Evolutionary conservation across 2,329 filamentous ascomycete genomes (phyloP).

Genomic region (Aspergillus latus): DNA sequence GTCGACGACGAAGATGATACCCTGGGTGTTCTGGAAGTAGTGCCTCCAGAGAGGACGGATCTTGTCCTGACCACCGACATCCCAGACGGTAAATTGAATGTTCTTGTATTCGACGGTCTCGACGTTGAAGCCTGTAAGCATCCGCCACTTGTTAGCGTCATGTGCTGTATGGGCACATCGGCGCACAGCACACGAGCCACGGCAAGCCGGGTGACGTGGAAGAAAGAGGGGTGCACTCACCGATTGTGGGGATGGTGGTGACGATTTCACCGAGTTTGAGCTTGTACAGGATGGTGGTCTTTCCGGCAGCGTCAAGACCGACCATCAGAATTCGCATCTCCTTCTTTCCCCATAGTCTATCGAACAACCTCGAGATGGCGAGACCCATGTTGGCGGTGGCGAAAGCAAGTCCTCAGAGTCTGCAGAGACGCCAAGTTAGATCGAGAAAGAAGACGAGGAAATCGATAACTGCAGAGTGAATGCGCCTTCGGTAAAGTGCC

Average conservation of each 20-base stretch:
- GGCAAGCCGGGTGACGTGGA: conserved; percentile 2
- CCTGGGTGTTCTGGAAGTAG: conserved; percentile 99
- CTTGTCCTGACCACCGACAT: conserved; percentile 99
- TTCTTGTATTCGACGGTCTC: conserved; percentile 99
- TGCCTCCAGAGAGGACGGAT: conserved; percentile 99
- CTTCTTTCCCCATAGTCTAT: conserved; percentile 98
- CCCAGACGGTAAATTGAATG: conserved; percentile 99
- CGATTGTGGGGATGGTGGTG: conserved; percentile 98
- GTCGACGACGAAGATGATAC: conserved; percentile 99
- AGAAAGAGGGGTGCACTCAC: conserved; percentile 53
- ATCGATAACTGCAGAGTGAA: not conserved
- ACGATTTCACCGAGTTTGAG: conserved; percentile 98
- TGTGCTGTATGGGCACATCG: not conserved
- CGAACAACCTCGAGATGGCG: conserved; percentile 93
- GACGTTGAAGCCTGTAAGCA: conserved; percentile 86
- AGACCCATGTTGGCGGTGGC: conserved; percentile 80
- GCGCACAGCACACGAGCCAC: not conserved
- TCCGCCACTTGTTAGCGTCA: conserved; percentile 15
- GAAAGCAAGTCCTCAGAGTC: conserved; percentile 25
- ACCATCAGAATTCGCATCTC: conserved; percentile 99
- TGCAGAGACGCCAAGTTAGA: conserved; percentile 23
- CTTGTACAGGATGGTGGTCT: conserved; percentile 99
- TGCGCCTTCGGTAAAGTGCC: not conserved
- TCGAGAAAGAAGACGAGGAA: conserved; percentile 11
- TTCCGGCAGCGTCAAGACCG: conserved; percentile 98